These are phyloP conservation scores for Cercospora sojina DNA, from an alignment of 2,329 filamentous ascomycete genomes.

Conservation along the genomic window DNA sequence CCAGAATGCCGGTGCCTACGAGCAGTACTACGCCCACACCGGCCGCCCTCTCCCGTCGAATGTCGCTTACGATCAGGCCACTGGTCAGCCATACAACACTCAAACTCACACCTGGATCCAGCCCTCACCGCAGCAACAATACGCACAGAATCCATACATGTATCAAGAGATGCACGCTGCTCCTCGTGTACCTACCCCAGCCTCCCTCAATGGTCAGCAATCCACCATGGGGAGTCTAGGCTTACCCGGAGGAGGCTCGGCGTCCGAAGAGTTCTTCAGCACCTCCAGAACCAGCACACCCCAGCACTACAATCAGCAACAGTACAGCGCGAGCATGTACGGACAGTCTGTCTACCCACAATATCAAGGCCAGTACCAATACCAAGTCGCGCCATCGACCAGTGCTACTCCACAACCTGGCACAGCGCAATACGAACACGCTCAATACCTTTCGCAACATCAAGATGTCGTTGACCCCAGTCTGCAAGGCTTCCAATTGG, in stretches of 20 bases:
- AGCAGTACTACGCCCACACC: slow-evolving; percentile 33
- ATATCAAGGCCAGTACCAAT: slow-evolving; percentile 29
- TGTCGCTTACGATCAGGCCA: slow-evolving; percentile 31
- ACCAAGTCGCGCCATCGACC: slow-evolving; percentile 21
- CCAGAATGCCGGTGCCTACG: slow-evolving; percentile 31
- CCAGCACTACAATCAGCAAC: slow-evolving; percentile 30
- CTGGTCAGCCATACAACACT: slow-evolving; percentile 33
- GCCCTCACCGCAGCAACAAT: slow-evolving; percentile 27
- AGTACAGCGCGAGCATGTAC: slow-evolving; percentile 17
- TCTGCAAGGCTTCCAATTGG: slow-evolving; percentile 29
- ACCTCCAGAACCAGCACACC: slow-evolving; percentile 34
- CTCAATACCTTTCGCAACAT: slow-evolving; percentile 35
- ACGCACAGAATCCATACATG: slow-evolving; percentile 30
- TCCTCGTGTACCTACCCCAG: slow-evolving; percentile 31
- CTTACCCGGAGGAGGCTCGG: slow-evolving; percentile 37
- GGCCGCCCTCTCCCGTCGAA: slow-evolving; percentile 35
- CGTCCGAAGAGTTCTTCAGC: slow-evolving; percentile 33
- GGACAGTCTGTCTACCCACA: slow-evolving; percentile 30
- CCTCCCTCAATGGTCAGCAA: slow-evolving; percentile 28
- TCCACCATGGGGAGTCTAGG: slow-evolving; percentile 34
- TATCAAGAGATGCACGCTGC: slow-evolving; percentile 30
- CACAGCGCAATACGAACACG: slow-evolving; percentile 34
- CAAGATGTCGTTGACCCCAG: slow-evolving; percentile 35
- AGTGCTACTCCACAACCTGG: slow-evolving; percentile 24
- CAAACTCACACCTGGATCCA: slow-evolving; percentile 33